These are phyloP conservation scores for Penicillium cosmopolitanum DNA, from an alignment of 495 filamentous ascomycete genomes.

Conservation along the genomic window DNA sequence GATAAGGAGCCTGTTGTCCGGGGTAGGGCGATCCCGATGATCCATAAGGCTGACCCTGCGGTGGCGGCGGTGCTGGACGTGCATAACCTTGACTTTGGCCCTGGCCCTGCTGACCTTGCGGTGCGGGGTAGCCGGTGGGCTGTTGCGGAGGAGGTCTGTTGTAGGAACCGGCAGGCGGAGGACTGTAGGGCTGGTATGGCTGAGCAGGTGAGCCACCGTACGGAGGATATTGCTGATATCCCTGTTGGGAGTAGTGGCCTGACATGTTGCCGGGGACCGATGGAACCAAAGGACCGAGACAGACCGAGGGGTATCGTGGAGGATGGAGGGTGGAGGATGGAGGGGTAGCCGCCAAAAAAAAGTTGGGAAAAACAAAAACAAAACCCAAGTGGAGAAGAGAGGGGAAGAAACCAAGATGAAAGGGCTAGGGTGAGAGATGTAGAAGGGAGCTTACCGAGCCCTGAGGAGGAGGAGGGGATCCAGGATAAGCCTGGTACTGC, in stretches of 20 bases:
- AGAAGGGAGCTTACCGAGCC: conserved; percentile 43
- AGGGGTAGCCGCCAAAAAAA: conserved; percentile 18
- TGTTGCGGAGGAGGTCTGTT: conserved; percentile 32
- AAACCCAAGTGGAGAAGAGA: conserved; percentile 17
- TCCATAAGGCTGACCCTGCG: conserved; percentile 40
- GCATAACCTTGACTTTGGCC: conserved; percentile 21
- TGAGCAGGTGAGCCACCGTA: conserved; percentile 44
- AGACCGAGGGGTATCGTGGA: background rate
- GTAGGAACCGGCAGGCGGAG: conserved; percentile 39
- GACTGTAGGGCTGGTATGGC: conserved; percentile 42
- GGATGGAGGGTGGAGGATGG: conserved; percentile 11
- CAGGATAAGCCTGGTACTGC: conserved; percentile 50
- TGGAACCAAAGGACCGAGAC: background rate
- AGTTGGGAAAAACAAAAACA: conserved; percentile 18
- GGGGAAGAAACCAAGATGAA: conserved; percentile 9
- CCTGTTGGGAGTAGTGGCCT: conserved; percentile 40
- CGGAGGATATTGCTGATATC: conserved; percentile 42
- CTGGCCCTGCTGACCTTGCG: conserved; percentile 36
- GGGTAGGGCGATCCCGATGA: conserved; percentile 40
- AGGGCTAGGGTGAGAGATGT: conserved; percentile 5
- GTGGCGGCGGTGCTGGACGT: conserved; percentile 35
- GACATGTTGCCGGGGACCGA: conserved; percentile 35
- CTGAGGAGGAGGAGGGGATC: conserved; percentile 38
- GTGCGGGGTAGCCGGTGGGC: conserved; percentile 33
- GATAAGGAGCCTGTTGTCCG: conserved; percentile 28